A percentile compares a stretch with the other conserved stretches of the same genome.
Conservation (phyloP, 140 eudicot genomes). For the Flaveria floridana region DNA sequence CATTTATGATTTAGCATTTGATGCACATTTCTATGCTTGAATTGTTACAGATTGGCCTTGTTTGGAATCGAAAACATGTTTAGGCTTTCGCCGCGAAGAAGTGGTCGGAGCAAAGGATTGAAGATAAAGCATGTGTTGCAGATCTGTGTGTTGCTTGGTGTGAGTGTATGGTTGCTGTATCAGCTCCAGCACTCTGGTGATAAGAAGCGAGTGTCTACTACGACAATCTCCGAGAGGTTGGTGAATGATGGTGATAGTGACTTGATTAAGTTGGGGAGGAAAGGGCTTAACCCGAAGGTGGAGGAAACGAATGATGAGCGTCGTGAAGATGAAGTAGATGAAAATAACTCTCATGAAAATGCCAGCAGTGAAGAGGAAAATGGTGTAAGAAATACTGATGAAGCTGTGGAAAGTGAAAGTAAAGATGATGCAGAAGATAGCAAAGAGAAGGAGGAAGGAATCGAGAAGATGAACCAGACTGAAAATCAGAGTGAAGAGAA, state of each 20-base stretch:
- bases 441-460: slow-evolving; percentile 37
- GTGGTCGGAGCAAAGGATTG: slow-evolving; percentile 66
- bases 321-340: slow-evolving; percentile 52
- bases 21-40: slow-evolving; percentile 6
- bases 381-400: slow-evolving; percentile 8
- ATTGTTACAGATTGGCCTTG: slow-evolving; percentile 22
- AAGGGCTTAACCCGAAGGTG: slow-evolving; percentile 55
- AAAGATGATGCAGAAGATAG: slow-evolving; percentile 36
- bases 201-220: slow-evolving; percentile 37
- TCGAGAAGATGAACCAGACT: slow-evolving; percentile 37
- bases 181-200: slow-evolving; percentile 60
- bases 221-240: slow-evolving; percentile 37
- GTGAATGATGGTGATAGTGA: slow-evolving; percentile 33
- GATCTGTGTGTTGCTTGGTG: slow-evolving; percentile 62
- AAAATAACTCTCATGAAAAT: slow-evolving; percentile 37
- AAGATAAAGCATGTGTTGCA: slow-evolving; percentile 87
- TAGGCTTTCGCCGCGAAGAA: slow-evolving; percentile 78
- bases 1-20: background rate
- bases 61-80: slow-evolving; percentile 43
- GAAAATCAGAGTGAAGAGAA: slow-evolving; percentile 31
- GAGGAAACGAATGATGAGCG: slow-evolving; percentile 39
- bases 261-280: slow-evolving; percentile 62
- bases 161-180: slow-evolving; percentile 76
- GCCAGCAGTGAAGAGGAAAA: slow-evolving; percentile 40
- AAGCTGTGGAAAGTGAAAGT: slow-evolving; percentile 19